Percentiles rank a stretch among this genome's conserved stretches.
Evolutionary conservation across 208 protist genomes (phyloP).

Genomic region (Trypanosoma caninum): DNA sequence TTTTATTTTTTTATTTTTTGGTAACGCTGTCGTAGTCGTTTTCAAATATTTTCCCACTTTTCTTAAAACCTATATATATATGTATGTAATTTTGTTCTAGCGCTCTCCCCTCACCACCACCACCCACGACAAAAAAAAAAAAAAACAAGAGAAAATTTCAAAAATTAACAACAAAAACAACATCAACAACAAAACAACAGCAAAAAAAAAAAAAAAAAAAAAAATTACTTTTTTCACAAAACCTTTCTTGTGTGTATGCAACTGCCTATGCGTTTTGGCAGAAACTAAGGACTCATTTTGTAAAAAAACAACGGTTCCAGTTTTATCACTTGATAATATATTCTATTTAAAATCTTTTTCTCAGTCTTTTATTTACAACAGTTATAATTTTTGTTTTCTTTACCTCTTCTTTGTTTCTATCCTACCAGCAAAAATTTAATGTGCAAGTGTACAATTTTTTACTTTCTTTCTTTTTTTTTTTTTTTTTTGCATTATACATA

Average conservation of each 20-base stretch:
- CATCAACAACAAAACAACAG: not conserved
- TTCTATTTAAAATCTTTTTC: too few species aligned
- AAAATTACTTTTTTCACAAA: not conserved
- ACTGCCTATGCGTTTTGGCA: not conserved
- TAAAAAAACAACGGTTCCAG: too few species aligned
- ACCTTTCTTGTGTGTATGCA: not conserved
- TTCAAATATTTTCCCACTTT: not conserved
- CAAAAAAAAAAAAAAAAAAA: constrained; percentile 26
- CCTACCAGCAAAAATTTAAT: not conserved
- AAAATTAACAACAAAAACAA: constrained; percentile 1
- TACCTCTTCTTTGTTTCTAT: not conserved
- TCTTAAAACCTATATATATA: not conserved
- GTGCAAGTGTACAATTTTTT: not conserved
- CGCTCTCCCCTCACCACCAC: too few species aligned
- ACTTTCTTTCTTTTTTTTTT: not conserved
- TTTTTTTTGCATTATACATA: not conserved
- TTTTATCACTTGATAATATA: too few species aligned
- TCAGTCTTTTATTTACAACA: not conserved
- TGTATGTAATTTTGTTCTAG: constrained; percentile 8
- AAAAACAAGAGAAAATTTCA: constrained; percentile 3
- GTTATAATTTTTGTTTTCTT: not conserved
- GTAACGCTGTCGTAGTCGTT: not conserved
- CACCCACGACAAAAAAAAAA: too few species aligned
- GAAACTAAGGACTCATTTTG: not conserved
- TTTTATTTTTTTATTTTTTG: not conserved